phyloP scores from a whole-genome alignment of 2,329 filamentous ascomycete species.

The Verticillium isaacii region DNA sequence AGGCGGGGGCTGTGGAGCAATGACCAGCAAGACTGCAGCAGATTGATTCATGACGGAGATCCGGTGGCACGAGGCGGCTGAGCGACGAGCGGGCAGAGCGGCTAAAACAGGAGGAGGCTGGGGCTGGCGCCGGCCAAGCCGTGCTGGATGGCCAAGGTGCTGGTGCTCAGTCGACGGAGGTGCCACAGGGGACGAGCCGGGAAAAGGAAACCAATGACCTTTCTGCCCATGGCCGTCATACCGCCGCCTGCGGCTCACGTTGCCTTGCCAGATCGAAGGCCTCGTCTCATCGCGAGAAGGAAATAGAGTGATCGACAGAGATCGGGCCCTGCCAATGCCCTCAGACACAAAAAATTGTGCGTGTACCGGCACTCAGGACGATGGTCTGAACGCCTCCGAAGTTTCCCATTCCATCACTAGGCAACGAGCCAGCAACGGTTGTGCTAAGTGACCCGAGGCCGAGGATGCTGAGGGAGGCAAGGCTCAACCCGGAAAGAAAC shows the following conservation, averaged over 20 bases:
- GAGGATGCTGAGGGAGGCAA: neutral
- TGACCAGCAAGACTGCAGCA: neutral
- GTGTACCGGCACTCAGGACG: neutral
- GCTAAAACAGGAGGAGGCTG: neutral
- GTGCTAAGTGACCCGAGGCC: neutral
- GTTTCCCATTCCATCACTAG: neutral
- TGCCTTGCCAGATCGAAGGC: neutral
- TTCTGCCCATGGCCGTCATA: neutral
- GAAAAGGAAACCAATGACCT: neutral
- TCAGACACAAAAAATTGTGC: neutral
- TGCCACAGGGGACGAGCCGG: neutral
- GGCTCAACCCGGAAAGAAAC: neutral
- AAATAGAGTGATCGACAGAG: neutral
- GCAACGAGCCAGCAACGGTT: neutral
- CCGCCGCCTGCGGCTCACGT: neutral
- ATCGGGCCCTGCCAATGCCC: neutral
- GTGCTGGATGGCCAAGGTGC: neutral
- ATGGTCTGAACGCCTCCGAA: neutral
- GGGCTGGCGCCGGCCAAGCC: neutral
- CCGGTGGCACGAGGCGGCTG: neutral
- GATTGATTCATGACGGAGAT: neutral
- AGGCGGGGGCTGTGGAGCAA: neutral
- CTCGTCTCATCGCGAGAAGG: neutral
- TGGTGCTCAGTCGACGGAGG: neutral
- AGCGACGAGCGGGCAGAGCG: neutral